Evolutionary conservation across 1,284 basidiomycete species (phyloP).

Genomic region (Papiliotrema fonsecae): DNA sequence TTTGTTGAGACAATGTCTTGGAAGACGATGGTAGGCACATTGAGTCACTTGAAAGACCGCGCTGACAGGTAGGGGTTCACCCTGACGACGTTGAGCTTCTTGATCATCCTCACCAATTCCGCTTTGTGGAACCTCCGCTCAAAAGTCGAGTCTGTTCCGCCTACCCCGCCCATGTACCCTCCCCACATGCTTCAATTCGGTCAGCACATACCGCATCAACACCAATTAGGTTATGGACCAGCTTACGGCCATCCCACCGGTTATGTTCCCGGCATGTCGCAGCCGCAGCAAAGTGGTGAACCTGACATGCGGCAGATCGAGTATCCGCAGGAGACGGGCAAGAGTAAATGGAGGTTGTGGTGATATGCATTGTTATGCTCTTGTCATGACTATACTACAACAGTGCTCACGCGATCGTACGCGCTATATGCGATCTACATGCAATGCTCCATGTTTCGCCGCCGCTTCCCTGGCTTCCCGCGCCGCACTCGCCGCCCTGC

Average conservation of each 20-base stretch:
- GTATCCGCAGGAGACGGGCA: slow-evolving; percentile 1
- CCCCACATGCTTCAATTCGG: too few species aligned
- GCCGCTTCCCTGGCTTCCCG: too few species aligned
- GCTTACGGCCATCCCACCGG: too few species aligned
- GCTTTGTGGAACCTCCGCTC: slow-evolving; percentile 55
- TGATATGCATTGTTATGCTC: background rate
- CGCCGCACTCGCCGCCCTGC: background rate
- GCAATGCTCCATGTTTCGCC: too few species aligned
- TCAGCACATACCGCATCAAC: too few species aligned
- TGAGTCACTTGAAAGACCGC: background rate
- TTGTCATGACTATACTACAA: background rate
- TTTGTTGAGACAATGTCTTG: slow-evolving; percentile 96
- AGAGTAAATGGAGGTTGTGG: slow-evolving; percentile 3
- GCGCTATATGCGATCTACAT: background rate
- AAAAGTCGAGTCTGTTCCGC: slow-evolving; percentile 34
- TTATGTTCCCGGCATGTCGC: too few species aligned
- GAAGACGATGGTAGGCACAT: slow-evolving; percentile 71
- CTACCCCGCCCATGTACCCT: slow-evolving; percentile 8
- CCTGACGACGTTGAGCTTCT: slow-evolving; percentile 68
- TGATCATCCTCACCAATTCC: slow-evolving; percentile 77
- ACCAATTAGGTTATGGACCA: too few species aligned
- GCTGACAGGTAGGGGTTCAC: slow-evolving; percentile 61
- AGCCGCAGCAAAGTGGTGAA: too few species aligned
- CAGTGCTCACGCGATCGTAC: background rate
- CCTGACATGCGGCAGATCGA: background rate